Conservation (phyloP, 176 grass and related monocot genomes). For the Pontederia paniculata region DNA sequence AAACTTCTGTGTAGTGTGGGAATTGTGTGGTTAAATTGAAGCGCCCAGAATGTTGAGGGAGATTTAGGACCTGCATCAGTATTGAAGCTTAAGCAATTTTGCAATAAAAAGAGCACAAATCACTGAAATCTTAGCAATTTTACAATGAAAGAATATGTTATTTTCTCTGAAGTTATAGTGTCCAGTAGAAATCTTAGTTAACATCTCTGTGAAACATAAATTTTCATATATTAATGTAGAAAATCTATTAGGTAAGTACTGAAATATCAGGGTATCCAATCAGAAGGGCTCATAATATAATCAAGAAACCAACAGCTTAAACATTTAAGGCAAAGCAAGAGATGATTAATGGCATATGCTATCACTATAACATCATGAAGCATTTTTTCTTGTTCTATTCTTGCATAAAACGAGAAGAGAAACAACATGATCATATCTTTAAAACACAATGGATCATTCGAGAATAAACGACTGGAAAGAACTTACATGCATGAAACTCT, state of each 20-base stretch:
- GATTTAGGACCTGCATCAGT: constrained; percentile 50
- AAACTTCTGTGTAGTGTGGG: constrained; percentile 58
- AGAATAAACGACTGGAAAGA: background rate
- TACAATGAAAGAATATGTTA: background rate
- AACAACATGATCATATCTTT: background rate
- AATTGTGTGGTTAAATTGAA: constrained; percentile 55
- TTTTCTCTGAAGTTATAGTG: background rate
- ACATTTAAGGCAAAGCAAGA: too few relatives aligned
- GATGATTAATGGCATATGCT: too few relatives aligned
- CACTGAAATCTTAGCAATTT: background rate
- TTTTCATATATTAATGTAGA: too few relatives aligned
- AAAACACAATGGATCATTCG: background rate
- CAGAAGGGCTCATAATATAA: too few relatives aligned
- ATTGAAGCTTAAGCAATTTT: background rate
- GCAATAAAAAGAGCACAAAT: background rate
- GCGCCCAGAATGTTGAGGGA: constrained; percentile 30
- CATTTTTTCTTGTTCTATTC: too few relatives aligned
- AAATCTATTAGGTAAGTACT: too few relatives aligned
- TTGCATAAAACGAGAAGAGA: too few relatives aligned
- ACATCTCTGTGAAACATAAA: too few relatives aligned
- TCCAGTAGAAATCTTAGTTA: too few relatives aligned
- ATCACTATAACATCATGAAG: too few relatives aligned
- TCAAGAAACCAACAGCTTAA: too few relatives aligned
- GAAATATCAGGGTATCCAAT: too few relatives aligned
- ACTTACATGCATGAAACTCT: constrained; percentile 59